Percentiles rank a stretch among this genome's conserved stretches.
These are phyloP conservation scores for Erodium maritimum DNA, from an alignment of 345 rosid genomes.

Conservation along the genomic window DNA sequence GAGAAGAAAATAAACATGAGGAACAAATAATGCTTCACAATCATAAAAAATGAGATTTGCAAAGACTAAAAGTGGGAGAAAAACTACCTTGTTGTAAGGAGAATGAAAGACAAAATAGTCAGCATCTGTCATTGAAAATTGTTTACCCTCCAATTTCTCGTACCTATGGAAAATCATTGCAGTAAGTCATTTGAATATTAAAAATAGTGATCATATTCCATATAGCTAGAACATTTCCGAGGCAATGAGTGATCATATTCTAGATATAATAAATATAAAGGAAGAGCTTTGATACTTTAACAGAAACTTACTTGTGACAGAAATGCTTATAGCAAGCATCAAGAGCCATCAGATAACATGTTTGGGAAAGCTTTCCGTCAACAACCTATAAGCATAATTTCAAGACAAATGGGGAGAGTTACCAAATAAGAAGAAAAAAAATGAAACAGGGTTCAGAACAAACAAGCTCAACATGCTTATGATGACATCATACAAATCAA, in stretches of 20 bases:
- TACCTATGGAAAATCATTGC: conserved; percentile 36
- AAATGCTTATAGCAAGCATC: conserved; percentile 80
- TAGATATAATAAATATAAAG: not conserved
- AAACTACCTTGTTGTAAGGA: conserved; percentile 87
- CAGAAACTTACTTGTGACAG: conserved; percentile 59
- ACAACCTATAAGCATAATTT: conserved; percentile 57
- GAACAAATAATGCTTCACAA: conserved; percentile 1
- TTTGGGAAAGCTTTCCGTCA: conserved; percentile 98
- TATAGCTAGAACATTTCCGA: too few relatives aligned
- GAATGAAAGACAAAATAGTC: conserved; percentile 88
- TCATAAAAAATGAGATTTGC: not conserved
- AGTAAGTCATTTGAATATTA: conserved; percentile 5
- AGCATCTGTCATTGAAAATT: conserved; percentile 67
- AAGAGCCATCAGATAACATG: conserved; percentile 98
- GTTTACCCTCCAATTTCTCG: conserved; percentile 74
- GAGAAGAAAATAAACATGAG: conserved; percentile 5
- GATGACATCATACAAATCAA: too few relatives aligned
- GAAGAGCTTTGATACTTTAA: conserved; percentile 1
- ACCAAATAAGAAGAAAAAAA: not conserved
- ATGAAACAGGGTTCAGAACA: not conserved
- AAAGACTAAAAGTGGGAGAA: not conserved
- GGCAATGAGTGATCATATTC: conserved; percentile 5
- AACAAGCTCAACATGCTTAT: too few relatives aligned
- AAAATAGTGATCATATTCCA: too few relatives aligned
- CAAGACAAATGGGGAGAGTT: too few relatives aligned